phyloP scores from a whole-genome alignment of 768 basidiomycete genomes.

The Amanita subjunquillea region DNA sequence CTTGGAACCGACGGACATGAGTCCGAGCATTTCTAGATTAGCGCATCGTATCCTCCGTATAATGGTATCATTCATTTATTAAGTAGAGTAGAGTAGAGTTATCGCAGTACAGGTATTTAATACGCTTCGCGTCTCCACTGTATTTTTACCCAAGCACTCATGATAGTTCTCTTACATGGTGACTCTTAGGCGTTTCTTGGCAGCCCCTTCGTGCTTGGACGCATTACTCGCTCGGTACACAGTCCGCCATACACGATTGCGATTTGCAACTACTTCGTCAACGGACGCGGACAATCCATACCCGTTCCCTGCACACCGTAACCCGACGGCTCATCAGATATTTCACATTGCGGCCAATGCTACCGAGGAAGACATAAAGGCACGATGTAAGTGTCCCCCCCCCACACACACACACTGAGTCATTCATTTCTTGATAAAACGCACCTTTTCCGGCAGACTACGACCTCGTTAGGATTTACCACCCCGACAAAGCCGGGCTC shows the following conservation, averaged over 20 bases:
- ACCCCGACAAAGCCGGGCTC: slow-evolving; percentile 39
- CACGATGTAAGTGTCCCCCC: slow-evolving; percentile 37
- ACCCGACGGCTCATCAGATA: slow-evolving; percentile 61
- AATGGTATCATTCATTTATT: background rate
- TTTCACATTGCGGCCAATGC: slow-evolving; percentile 54
- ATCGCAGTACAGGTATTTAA: background rate
- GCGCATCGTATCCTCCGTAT: background rate
- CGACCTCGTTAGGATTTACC: slow-evolving; percentile 61
- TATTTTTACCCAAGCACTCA: background rate
- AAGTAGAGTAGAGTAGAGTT: background rate
- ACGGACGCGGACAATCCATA: background rate
- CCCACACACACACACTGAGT: background rate
- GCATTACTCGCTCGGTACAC: background rate
- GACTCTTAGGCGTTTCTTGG: background rate
- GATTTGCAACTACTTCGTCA: background rate
- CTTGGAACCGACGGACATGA: background rate
- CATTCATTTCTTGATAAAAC: background rate
- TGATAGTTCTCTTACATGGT: slow-evolving; percentile 1
- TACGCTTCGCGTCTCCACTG: background rate
- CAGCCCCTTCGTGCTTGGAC: background rate
- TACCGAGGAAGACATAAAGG: slow-evolving; percentile 51
- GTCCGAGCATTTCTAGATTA: background rate
- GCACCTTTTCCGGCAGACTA: slow-evolving; percentile 37
- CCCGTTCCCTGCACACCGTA: slow-evolving; percentile 42
- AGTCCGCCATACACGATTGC: background rate